Percentiles rank a stretch among this genome's conserved stretches.
Conservation (phyloP, 2,329 filamentous ascomycete species). For the Penicillium italicum region DNA sequence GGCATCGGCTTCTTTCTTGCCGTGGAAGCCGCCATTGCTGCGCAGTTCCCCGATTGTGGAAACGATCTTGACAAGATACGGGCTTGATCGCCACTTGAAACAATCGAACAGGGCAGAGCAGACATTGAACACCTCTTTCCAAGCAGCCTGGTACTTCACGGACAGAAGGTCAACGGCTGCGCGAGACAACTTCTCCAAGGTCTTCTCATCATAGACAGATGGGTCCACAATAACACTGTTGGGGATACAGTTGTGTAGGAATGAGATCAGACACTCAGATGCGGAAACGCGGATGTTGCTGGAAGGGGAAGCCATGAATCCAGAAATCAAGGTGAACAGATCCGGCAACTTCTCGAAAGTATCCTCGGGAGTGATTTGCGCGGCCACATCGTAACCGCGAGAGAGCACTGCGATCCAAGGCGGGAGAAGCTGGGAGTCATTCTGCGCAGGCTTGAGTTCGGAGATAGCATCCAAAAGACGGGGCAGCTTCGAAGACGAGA, state of each 20-base stretch:
- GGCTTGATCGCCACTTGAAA: conserved; percentile 77
- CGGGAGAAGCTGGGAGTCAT: conserved; percentile 89
- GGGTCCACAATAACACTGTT: conserved; percentile 78
- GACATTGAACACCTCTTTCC: conserved; percentile 91
- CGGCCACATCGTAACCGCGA: conserved; percentile 87
- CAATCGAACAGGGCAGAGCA: conserved; percentile 82
- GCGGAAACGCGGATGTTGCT: conserved; percentile 93
- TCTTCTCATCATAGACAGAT: conserved; percentile 88
- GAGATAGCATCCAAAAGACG: conserved; percentile 86
- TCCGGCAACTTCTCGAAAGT: conserved; percentile 88
- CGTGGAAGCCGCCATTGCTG: conserved; percentile 79
- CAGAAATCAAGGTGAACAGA: conserved; percentile 73
- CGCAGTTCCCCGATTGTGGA: conserved; percentile 82
- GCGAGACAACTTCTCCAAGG: conserved; percentile 72
- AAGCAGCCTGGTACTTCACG: conserved; percentile 89
- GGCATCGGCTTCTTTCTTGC: conserved; percentile 91
- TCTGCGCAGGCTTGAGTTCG: conserved; percentile 84
- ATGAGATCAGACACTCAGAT: conserved; percentile 90
- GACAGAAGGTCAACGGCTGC: conserved; percentile 71
- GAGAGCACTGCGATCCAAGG: conserved; percentile 97
- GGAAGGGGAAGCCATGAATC: conserved; percentile 80
- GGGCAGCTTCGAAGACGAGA: conserved; percentile 84
- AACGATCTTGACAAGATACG: conserved; percentile 71
- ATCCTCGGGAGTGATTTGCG: conserved; percentile 82
- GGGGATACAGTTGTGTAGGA: conserved; percentile 86